Evolutionary conservation across 2,329 filamentous ascomycete species (phyloP).

Genomic region (Phaeophleospora eucalypticola): DNA sequence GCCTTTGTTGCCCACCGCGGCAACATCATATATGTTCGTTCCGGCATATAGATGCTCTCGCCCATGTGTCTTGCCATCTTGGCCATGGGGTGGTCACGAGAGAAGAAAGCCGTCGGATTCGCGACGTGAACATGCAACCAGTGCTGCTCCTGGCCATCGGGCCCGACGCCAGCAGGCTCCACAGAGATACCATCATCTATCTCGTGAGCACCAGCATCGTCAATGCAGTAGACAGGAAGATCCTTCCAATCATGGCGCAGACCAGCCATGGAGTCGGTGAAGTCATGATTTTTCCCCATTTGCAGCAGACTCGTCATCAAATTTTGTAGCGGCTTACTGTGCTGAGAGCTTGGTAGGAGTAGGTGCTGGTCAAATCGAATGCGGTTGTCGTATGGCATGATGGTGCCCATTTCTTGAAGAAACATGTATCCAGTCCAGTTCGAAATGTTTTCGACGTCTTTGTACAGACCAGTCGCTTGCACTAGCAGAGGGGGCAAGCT

Average conservation of each 20-base stretch:
- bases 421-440: conserved; percentile 57
- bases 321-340: conserved; percentile 42
- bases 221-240: conserved; percentile 68
- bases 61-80: conserved; percentile 58
- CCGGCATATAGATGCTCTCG: conserved; percentile 55
- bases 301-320: conserved; percentile 33
- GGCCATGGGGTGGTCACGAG: conserved; percentile 54
- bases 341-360: conserved; percentile 47
- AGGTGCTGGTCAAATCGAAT: conserved; percentile 57
- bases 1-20: conserved; percentile 46
- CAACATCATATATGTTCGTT: conserved; percentile 55
- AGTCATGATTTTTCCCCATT: conserved; percentile 33
- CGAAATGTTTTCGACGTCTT: conserved; percentile 40
- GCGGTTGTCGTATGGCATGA: conserved; percentile 67
- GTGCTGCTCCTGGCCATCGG: conserved; percentile 45
- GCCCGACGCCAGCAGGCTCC: conserved; percentile 41
- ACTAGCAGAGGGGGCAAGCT: conserved; percentile 63
- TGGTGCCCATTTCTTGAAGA: conserved; percentile 69
- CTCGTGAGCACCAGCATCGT: conserved; percentile 61
- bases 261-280: conserved; percentile 53
- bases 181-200: conserved; percentile 78
- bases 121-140: conserved; percentile 79
- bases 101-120: conserved; percentile 69
- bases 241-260: conserved; percentile 57
- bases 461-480: conserved; percentile 59